A percentile compares a stretch with the other conserved stretches of the same genome.
Evolutionary conservation across 352 stramenopile species (phyloP).

Genomic region (Phytophthora lateralis): DNA sequence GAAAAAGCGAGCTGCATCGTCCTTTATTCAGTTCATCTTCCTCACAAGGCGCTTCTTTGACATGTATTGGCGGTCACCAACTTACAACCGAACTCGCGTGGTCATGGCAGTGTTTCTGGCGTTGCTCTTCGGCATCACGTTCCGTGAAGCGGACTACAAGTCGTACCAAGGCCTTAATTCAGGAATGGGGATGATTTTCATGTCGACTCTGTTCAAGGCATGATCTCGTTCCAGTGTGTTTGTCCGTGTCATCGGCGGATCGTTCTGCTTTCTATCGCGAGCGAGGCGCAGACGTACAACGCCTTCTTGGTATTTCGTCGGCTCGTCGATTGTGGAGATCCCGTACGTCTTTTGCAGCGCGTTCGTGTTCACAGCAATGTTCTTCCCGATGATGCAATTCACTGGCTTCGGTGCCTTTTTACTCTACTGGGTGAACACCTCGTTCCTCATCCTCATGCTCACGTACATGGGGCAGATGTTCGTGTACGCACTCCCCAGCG

Average conservation of each 20-base stretch:
- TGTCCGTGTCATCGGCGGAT: conserved; percentile 78
- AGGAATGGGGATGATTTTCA: conserved; percentile 86
- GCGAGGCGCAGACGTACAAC: conserved; percentile 84
- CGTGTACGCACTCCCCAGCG: conserved; percentile 28
- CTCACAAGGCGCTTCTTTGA: conserved; percentile 33
- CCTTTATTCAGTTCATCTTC: conserved; percentile 31
- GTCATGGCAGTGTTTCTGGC: conserved; percentile 76
- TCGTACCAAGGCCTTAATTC: conserved; percentile 56
- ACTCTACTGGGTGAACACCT: conserved; percentile 40
- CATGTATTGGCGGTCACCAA: conserved; percentile 75
- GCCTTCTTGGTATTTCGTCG: conserved; percentile 66
- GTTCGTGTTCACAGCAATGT: conserved; percentile 33
- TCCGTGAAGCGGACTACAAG: conserved; percentile 45
- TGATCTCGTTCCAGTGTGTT: conserved; percentile 78
- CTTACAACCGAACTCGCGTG: conserved; percentile 87
- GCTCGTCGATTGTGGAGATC: conserved; percentile 52
- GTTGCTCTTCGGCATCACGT: conserved; percentile 79
- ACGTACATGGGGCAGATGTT: conserved; percentile 46
- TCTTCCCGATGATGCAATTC: conserved; percentile 51
- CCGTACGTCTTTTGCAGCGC: conserved; percentile 75
- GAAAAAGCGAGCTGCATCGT: conserved; percentile 33
- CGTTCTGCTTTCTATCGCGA: conserved; percentile 88
- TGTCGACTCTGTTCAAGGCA: conserved; percentile 85
- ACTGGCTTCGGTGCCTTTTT: conserved; percentile 33
- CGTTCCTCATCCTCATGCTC: conserved; percentile 36